Evolutionary conservation across 2,329 filamentous ascomycete genomes (phyloP).

Genomic region (Fusarium cyanostomum): DNA sequence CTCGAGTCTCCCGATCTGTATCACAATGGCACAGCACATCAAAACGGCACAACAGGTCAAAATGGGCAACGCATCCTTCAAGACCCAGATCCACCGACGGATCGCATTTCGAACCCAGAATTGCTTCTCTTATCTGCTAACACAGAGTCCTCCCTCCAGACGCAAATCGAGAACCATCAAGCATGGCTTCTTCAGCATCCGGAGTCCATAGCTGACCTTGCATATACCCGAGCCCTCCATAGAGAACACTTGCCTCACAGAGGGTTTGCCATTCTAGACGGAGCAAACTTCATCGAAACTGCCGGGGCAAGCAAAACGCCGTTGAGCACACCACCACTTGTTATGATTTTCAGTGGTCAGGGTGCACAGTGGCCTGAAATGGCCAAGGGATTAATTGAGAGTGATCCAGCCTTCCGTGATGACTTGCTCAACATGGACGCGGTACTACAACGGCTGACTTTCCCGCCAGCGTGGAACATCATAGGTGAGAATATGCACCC

Average conservation of each 20-base stretch:
- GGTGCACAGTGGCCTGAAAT: conserved; percentile 50
- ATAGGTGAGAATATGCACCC: conserved; percentile 6
- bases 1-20: conserved; percentile 24
- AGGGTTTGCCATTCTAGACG: background rate
- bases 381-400: conserved; percentile 36
- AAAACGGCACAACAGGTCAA: background rate
- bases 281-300: conserved; percentile 1
- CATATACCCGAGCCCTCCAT: conserved; percentile 45
- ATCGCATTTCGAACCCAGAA: background rate
- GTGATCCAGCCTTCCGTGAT: conserved; percentile 1
- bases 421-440: conserved; percentile 17
- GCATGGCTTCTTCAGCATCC: conserved; percentile 33
- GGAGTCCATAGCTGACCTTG: conserved; percentile 25
- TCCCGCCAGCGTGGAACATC: conserved; percentile 23
- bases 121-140: conserved; percentile 36
- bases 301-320: background rate
- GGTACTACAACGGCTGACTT: background rate
- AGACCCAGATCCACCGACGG: background rate
- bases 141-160: conserved; percentile 3
- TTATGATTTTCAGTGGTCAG: conserved; percentile 48
- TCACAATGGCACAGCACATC: background rate
- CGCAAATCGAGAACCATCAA: conserved; percentile 24
- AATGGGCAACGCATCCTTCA: background rate
- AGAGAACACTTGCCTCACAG: conserved; percentile 42
- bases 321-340: fast-evolving